phyloP scores from a whole-genome alignment of 371 early-diverging fungal genomes.

The Apophysomyces variabilis region DNA sequence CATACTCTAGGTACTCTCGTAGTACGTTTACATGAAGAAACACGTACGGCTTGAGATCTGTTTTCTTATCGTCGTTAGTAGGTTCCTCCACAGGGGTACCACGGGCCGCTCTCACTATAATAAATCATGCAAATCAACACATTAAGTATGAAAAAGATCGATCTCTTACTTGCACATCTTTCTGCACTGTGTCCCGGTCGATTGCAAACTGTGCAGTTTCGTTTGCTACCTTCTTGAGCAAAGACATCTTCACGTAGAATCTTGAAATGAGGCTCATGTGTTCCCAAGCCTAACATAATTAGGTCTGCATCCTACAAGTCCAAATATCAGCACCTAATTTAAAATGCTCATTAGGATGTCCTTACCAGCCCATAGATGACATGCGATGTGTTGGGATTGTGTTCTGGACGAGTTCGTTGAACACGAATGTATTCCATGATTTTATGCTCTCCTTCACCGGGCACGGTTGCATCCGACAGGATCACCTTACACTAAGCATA shows the following conservation, averaged over 20 bases:
- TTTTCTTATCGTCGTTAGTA: slow-evolving; percentile 56
- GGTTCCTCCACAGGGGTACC: slow-evolving; percentile 9
- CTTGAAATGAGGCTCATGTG: slow-evolving; percentile 97
- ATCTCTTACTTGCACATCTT: slow-evolving; percentile 72
- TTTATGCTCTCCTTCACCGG: slow-evolving; percentile 99
- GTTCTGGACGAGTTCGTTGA: slow-evolving; percentile 75
- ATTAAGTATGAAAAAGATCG: neutral
- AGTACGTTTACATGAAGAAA: slow-evolving; percentile 88
- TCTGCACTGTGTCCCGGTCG: slow-evolving; percentile 82
- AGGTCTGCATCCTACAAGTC: slow-evolving; percentile 94
- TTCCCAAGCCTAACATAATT: slow-evolving; percentile 98
- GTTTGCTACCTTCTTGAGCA: slow-evolving; percentile 60
- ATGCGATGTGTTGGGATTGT: slow-evolving; percentile 92
- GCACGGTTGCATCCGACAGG: slow-evolving; percentile 94
- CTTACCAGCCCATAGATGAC: slow-evolving; percentile 93
- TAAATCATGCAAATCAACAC: slow-evolving; percentile 1
- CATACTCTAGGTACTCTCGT: slow-evolving; percentile 92
- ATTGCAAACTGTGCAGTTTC: slow-evolving; percentile 82
- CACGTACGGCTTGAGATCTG: slow-evolving; percentile 82
- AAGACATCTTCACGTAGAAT: slow-evolving; percentile 98
- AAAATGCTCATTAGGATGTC: neutral
- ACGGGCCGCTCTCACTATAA: slow-evolving; percentile 53
- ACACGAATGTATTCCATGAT: slow-evolving; percentile 98
- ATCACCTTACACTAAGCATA: slow-evolving; percentile 80
- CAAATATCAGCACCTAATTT: neutral